phyloP scores from a whole-genome alignment of 108 stramenopile species.

The Bacterosira constricta region DNA sequence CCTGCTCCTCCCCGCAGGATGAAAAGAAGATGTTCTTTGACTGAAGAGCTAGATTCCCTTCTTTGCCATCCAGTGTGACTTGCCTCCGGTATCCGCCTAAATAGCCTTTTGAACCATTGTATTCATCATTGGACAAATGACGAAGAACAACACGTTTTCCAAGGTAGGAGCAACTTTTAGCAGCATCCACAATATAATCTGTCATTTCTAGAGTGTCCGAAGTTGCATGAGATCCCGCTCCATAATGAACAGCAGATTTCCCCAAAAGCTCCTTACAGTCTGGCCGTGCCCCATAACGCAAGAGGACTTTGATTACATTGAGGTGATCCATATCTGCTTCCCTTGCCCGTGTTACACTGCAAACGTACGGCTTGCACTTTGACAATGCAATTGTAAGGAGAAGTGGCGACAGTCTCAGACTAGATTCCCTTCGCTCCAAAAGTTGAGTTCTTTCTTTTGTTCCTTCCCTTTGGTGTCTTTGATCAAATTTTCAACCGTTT shows the following conservation, averaged over 20 bases:
- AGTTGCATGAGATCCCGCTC: conserved; percentile 45
- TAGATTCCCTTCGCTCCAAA: conserved; percentile 32
- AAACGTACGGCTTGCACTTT: not conserved
- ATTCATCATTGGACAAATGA: conserved; percentile 12
- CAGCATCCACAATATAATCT: conserved; percentile 21
- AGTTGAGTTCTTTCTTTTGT: conserved; percentile 4
- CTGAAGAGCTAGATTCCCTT: conserved; percentile 1
- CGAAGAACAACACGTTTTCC: conserved; percentile 7
- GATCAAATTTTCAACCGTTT: conserved; percentile 6
- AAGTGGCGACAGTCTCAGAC: conserved; percentile 32
- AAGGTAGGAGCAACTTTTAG: not conserved
- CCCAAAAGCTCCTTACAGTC: conserved; percentile 39
- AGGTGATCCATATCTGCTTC: not conserved
- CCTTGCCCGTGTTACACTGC: too few relatives aligned
- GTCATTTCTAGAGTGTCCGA: conserved; percentile 15
- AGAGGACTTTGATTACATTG: conserved; percentile 12
- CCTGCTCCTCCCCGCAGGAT: not conserved
- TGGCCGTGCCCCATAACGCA: conserved; percentile 43
- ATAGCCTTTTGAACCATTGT: conserved; percentile 22
- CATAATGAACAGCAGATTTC: conserved; percentile 46
- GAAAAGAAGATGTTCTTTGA: conserved; percentile 19
- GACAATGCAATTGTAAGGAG: conserved; percentile 8
- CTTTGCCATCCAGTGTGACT: not conserved
- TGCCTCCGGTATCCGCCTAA: conserved; percentile 26
- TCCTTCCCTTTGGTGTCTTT: not conserved